A percentile compares a stretch with the other conserved stretches of the same genome.
These are phyloP conservation scores for Pelagomonas calceolata DNA, from an alignment of 108 stramenopile genomes.

Conservation along the genomic window DNA sequence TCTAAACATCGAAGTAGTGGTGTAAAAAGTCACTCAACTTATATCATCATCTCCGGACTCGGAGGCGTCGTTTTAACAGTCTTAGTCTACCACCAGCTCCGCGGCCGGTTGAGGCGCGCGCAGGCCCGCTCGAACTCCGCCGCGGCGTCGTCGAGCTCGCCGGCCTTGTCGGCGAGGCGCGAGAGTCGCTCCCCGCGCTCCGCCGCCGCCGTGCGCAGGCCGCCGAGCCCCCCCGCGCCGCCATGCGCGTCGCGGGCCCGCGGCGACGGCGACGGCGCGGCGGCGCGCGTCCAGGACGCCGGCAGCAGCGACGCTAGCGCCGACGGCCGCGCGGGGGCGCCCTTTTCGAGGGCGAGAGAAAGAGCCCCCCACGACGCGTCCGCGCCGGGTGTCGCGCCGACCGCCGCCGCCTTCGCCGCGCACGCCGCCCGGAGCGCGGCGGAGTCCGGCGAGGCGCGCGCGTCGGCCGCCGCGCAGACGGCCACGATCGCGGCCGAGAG, in stretches of 20 bases:
- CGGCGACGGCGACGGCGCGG: too few relatives aligned
- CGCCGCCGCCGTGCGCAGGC: background rate
- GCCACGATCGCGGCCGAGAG: background rate
- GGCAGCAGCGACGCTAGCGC: too few relatives aligned
- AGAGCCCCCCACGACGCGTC: too few relatives aligned
- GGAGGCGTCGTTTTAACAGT: too few relatives aligned
- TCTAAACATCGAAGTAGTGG: too few relatives aligned
- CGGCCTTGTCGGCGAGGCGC: background rate
- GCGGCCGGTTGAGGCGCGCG: slow-evolving; percentile 5
- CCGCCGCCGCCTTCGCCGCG: background rate
- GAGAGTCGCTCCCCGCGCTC: slow-evolving; percentile 15
- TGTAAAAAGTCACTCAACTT: too few relatives aligned
- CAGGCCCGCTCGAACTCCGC: slow-evolving; percentile 8
- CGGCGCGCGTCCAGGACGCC: too few relatives aligned
- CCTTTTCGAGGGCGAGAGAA: too few relatives aligned
- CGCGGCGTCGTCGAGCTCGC: slow-evolving; percentile 4
- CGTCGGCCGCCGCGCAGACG: background rate
- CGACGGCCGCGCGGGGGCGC: too few relatives aligned
- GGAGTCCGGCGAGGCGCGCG: background rate
- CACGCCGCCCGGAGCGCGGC: background rate
- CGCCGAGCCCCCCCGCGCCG: background rate
- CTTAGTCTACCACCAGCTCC: too few relatives aligned
- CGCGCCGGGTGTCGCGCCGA: background rate
- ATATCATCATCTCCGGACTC: too few relatives aligned
- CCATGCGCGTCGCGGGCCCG: too few relatives aligned